phyloP scores from a whole-genome alignment of 306 rosid genomes.

The Arachis hypogaea region DNA sequence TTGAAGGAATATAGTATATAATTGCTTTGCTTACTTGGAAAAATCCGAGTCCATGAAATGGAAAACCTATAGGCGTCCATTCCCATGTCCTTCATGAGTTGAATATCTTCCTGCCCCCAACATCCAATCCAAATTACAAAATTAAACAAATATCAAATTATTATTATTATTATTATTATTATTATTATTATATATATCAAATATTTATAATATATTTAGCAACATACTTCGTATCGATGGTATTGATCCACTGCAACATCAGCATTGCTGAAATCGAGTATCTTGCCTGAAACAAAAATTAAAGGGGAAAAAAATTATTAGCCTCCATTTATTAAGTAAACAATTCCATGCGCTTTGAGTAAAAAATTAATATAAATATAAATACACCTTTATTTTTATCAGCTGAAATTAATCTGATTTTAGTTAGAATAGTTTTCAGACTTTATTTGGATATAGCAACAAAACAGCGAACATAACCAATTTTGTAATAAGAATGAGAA shows the following conservation, averaged over 20 bases:
- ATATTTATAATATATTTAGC: too few species aligned
- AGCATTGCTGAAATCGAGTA: slow-evolving; percentile 74
- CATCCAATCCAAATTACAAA: neutral
- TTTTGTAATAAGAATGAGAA: too few species aligned
- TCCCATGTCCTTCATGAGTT: slow-evolving; percentile 89
- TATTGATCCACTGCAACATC: slow-evolving; percentile 87
- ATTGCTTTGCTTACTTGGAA: slow-evolving; percentile 61
- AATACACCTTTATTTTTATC: neutral
- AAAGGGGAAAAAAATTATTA: neutral
- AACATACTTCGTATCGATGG: slow-evolving; percentile 68
- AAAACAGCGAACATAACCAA: neutral
- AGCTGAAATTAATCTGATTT: neutral
- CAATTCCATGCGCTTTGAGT: neutral
- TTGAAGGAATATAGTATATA: neutral
- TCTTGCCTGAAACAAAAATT: slow-evolving; percentile 60
- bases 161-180: too few species aligned
- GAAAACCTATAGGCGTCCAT: slow-evolving; percentile 91
- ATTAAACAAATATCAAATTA: neutral
- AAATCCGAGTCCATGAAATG: slow-evolving; percentile 91
- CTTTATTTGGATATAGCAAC: neutral
- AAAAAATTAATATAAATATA: neutral
- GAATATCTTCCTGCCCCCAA: slow-evolving; percentile 67
- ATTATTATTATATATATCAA: too few species aligned
- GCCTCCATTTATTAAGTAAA: slow-evolving; percentile 8
- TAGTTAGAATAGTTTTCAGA: neutral